These are phyloP conservation scores for Boletus huronensis DNA, from an alignment of 768 basidiomycete species.

Conservation along the genomic window DNA sequence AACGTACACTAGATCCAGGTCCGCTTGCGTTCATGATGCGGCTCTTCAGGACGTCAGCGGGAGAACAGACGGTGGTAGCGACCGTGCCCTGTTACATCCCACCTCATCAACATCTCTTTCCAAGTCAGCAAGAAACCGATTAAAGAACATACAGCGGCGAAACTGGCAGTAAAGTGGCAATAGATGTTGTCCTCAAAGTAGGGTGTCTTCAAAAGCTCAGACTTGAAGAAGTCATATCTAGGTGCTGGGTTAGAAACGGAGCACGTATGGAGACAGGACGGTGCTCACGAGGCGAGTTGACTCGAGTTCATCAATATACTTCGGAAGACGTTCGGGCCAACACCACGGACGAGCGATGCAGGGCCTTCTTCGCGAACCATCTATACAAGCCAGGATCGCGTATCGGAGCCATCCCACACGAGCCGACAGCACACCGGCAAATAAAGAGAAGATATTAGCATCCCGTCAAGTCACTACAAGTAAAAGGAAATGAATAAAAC, in stretches of 20 bases:
- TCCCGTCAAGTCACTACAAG: not conserved
- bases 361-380: slow-evolving; percentile 87
- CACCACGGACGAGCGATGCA: slow-evolving; percentile 71
- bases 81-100: slow-evolving; percentile 64
- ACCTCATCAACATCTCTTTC: not conserved
- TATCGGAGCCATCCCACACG: not conserved
- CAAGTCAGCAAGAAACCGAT: not conserved
- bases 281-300: slow-evolving; percentile 80
- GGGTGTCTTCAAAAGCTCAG: slow-evolving; percentile 64
- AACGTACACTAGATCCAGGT: slow-evolving; percentile 67
- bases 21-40: slow-evolving; percentile 90
- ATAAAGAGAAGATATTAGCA: slow-evolving; percentile 6
- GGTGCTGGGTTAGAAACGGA: not conserved
- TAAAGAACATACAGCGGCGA: slow-evolving; percentile 62
- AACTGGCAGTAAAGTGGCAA: slow-evolving; percentile 82
- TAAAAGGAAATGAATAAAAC: not conserved
- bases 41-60: slow-evolving; percentile 85
- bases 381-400: slow-evolving; percentile 32
- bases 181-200: slow-evolving; percentile 81
- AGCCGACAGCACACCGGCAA: not conserved
- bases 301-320: slow-evolving; percentile 88
- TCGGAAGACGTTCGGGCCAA: slow-evolving; percentile 82
- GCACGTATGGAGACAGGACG: not conserved
- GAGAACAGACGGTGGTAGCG: slow-evolving; percentile 85
- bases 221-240: slow-evolving; percentile 92